These are phyloP conservation scores for Chamaenerion angustifolium DNA, from an alignment of 345 rosid species.

Conservation along the genomic window DNA sequence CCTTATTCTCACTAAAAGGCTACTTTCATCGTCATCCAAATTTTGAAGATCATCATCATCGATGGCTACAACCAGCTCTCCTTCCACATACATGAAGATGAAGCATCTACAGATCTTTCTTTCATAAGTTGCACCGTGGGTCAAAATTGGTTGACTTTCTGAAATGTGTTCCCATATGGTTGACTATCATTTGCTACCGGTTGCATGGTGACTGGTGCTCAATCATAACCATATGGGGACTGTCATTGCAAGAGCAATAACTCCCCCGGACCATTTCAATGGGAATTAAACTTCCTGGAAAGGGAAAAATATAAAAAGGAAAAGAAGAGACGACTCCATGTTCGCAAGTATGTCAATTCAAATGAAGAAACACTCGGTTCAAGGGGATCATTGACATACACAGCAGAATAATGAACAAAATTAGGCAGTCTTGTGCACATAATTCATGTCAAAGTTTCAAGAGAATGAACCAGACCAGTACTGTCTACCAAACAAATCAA, in stretches of 20 bases:
- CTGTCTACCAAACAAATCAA: too few species aligned
- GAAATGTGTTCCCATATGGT: slow-evolving; percentile 33
- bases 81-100: slow-evolving; percentile 36
- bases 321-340: too few species aligned
- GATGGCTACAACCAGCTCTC: slow-evolving; percentile 23
- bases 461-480: too few species aligned
- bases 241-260: slow-evolving; percentile 14
- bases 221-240: slow-evolving; percentile 13
- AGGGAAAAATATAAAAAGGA: background rate
- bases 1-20: slow-evolving; percentile 53
- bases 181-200: slow-evolving; percentile 63
- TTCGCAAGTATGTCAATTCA: too few species aligned
- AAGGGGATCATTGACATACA: too few species aligned
- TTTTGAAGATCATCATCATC: slow-evolving; percentile 31
- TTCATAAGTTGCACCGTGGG: slow-evolving; percentile 19
- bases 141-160: slow-evolving; percentile 56
- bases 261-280: slow-evolving; percentile 19
- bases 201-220: slow-evolving; percentile 48
- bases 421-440: too few species aligned
- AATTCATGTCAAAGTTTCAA: too few species aligned
- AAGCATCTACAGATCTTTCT: slow-evolving; percentile 42
- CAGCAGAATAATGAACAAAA: too few species aligned
- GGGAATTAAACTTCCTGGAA: slow-evolving; percentile 19
- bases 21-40: slow-evolving; percentile 46
- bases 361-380: too few species aligned